Conservation (phyloP, 148 eudicot genomes). For the Rhododendron kiyosumense region DNA sequence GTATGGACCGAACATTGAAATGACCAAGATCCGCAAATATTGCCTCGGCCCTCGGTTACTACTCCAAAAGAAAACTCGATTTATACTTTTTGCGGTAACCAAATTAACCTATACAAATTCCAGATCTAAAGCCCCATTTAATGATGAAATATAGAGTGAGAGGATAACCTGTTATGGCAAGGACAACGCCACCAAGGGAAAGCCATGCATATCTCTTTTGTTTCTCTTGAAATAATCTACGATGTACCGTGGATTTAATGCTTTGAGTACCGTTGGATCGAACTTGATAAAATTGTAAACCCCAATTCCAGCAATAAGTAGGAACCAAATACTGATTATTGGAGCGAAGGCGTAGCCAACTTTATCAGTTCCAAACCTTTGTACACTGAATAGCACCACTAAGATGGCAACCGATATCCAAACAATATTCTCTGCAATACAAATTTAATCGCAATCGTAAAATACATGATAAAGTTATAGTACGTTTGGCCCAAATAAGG, state of each 20-base stretch:
- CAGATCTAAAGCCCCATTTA: too few relatives aligned
- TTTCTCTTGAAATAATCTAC: slow-evolving; percentile 24
- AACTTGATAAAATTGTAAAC: slow-evolving; percentile 21
- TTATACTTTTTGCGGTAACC: background rate
- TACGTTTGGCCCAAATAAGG: too few relatives aligned
- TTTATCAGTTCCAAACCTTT: background rate
- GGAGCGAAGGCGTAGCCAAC: slow-evolving; percentile 25
- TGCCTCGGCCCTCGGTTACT: slow-evolving; percentile 10
- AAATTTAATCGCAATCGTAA: background rate
- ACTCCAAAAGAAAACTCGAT: background rate
- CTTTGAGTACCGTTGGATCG: slow-evolving; percentile 20
- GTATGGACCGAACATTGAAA: slow-evolving; percentile 23
- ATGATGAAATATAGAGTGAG: too few relatives aligned
- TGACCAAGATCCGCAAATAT: slow-evolving; percentile 30
- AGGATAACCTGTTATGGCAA: slow-evolving; percentile 21
- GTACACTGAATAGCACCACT: background rate
- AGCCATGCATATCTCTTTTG: slow-evolving; percentile 25
- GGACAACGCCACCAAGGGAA: slow-evolving; percentile 31
- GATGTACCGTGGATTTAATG: slow-evolving; percentile 27
- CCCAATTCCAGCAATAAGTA: slow-evolving; percentile 18
- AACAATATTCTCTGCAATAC: background rate
- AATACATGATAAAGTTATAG: too few relatives aligned
- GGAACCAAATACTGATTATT: slow-evolving; percentile 27
- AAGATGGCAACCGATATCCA: background rate
- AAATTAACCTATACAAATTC: background rate